These are phyloP conservation scores for Talaromyces atroroseus DNA, from an alignment of 2,329 filamentous ascomycete species.

Conservation along the genomic window DNA sequence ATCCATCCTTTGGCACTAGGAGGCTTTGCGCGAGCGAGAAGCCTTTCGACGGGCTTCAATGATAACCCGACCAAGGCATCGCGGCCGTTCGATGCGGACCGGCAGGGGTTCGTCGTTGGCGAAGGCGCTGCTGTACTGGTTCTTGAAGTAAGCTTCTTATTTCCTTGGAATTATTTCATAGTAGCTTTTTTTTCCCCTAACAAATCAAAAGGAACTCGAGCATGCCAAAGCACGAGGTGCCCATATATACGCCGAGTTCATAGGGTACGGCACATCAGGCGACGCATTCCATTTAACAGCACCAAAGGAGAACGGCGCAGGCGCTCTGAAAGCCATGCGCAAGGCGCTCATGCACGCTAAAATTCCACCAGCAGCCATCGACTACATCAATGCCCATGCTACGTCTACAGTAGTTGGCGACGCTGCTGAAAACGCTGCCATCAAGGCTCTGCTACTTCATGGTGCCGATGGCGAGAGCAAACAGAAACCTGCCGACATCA, in stretches of 20 bases:
- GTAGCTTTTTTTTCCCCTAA: constrained; percentile 11
- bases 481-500: constrained; percentile 57
- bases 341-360: constrained; percentile 69
- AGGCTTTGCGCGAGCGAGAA: constrained; percentile 83
- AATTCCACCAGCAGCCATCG: constrained; percentile 64
- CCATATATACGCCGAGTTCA: constrained; percentile 79
- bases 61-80: constrained; percentile 64
- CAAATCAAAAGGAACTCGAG: constrained; percentile 60
- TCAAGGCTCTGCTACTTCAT: constrained; percentile 70
- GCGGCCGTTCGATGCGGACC: constrained; percentile 75
- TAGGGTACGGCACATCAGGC: constrained; percentile 82
- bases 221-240: constrained; percentile 77
- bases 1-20: constrained; percentile 91
- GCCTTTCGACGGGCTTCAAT: constrained; percentile 77
- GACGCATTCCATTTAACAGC: constrained; percentile 94
- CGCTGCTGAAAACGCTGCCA: constrained; percentile 77
- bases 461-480: constrained; percentile 53
- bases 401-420: constrained; percentile 85
- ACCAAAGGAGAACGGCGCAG: constrained; percentile 73
- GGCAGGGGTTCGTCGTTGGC: constrained; percentile 84
- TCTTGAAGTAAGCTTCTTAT: constrained; percentile 55
- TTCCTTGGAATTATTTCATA: constrained; percentile 3
- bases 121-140: constrained; percentile 86
- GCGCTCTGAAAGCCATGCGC: constrained; percentile 79
- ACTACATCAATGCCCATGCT: constrained; percentile 94